Evolutionary conservation across 2,329 filamentous ascomycete genomes (phyloP), one percentile per base, ranked within the genome.

Genomic region (Sphaerulina vaccinii): DNA sequence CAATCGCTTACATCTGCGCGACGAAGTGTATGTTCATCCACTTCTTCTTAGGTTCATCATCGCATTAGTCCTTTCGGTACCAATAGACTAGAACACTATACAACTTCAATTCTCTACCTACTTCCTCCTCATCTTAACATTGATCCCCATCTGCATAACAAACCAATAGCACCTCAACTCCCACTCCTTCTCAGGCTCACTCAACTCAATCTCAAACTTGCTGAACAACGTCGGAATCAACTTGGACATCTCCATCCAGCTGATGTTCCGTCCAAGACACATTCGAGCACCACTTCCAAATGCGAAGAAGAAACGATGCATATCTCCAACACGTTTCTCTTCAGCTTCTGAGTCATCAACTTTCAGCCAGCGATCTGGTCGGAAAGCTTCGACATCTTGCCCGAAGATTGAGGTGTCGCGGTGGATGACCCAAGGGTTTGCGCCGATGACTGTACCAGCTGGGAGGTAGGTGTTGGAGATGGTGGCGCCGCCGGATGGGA

Each of bases 221-320:
- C 60, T 8, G 16, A 49, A 39, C 2, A 51, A 11, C 40, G 43
- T 22, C 16, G 49, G 40, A 13, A 51, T 19, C 15, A 38, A 48
- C 24, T 51, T 51, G 3, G 7, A 27, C 32, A 52, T 52, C 29
- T 52, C 50, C 11, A 52, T 18, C 43, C 38, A 48, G 8, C 43
- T 41, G 8, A 52, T 41, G 22, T 42, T 48, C 19, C 37, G 41
- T 15, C 50, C 50, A 24, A 52, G 15, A 43, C 43, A 52, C 21
- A 18, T 52, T 19, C 50, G 18, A 9, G 35, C 24, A 16, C 50
- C 50, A 36, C 23, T 27, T 5, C 44, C 50, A 32, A 52, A 49
- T 9, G 50, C 41, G 24, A 52, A 42, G n/a, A 45, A 46, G 36
- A 27, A 38, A n/a, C 36, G 82, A 81, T 4, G 80, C 81, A 24